Percentiles rank a stretch among this genome's conserved stretches.
Evolutionary conservation across 192 early-diverging fungal species (phyloP).

Genomic region (Entomortierella chlamydospora): DNA sequence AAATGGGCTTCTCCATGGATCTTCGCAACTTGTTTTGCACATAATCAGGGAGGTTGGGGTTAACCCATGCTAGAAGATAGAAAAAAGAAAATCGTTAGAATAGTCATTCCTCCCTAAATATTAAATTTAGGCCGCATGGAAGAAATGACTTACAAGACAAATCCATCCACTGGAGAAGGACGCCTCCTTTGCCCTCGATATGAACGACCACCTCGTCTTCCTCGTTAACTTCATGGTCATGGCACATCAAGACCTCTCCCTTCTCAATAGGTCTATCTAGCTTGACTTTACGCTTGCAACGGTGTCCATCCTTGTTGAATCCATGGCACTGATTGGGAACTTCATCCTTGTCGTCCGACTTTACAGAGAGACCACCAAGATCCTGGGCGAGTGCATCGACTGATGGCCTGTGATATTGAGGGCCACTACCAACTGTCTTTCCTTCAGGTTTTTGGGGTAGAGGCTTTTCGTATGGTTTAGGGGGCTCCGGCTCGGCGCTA

Average conservation of each 20-base stretch:
- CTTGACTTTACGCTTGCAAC: slow-evolving; percentile 51
- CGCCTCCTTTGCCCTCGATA: slow-evolving; percentile 52
- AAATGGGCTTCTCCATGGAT: slow-evolving; percentile 59
- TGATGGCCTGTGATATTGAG: slow-evolving; percentile 4
- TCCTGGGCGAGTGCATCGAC: slow-evolving; percentile 25
- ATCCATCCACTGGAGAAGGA: slow-evolving; percentile 49
- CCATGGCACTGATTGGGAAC: slow-evolving; percentile 49
- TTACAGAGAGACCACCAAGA: slow-evolving; percentile 15
- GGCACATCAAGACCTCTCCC: slow-evolving; percentile 50
- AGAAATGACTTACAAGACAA: slow-evolving; percentile 32
- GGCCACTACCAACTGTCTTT: slow-evolving; percentile 8
- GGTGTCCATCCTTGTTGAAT: slow-evolving; percentile 37
- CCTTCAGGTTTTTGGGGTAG: slow-evolving; percentile 19
- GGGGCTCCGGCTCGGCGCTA: background rate
- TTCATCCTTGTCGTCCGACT: slow-evolving; percentile 20
- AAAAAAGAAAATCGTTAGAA: background rate
- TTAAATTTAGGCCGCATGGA: background rate
- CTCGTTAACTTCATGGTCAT: slow-evolving; percentile 49
- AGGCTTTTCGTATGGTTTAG: slow-evolving; percentile 10
- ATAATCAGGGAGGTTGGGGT: slow-evolving; percentile 44
- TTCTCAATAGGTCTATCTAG: slow-evolving; percentile 36
- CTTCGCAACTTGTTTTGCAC: slow-evolving; percentile 48
- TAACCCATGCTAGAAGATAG: slow-evolving; percentile 50
- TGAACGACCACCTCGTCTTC: slow-evolving; percentile 53
- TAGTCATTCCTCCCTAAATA: too few species aligned